Base-by-base conservation (phyloP, 1,139 yeast species). In the Blastobotrys persicus region DNA sequence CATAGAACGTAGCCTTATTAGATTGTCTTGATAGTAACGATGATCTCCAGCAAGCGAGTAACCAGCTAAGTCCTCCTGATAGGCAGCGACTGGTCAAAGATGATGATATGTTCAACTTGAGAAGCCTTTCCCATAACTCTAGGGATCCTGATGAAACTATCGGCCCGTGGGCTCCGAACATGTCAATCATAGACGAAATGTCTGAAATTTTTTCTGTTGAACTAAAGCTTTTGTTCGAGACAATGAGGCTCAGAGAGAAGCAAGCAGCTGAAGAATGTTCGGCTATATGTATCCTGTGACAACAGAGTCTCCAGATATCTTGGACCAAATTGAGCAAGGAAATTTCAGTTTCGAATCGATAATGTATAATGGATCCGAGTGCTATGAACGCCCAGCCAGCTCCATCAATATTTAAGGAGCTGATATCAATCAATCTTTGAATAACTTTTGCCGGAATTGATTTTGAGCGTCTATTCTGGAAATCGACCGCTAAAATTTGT, bases 371-470 rank as follows among this genome's bases (percentile, higher is more conserved):
- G 33, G 51, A 49, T 3, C 49, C 55, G 12, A 43, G 11, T 17
- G 53, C 48, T 4, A 52, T 46, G 26, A 49, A 43, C 2, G 55
- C 52, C 58, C 58, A 55, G n/a, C 51, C 47, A 1, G 47, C 40
- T 5, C 32, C 35, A 2, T 39, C 38, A 7, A 31, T n/a, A 20
- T 42, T 20, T 1, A 47, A 48, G n/a, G 45, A 44, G 28, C 46
- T 28, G 12, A 32, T 23, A 7, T 44, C 45, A 4, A 43, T 4
- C 31, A 47, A 23, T 18, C 3, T 37, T 37, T 6, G 28, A 7
- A 18, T 19, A 37, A 4, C n/a, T 18, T 19, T 19, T 3, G 28
- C 28, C 16, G 28, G 13, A 13, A 37, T 9, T 9, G 9, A 14
- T 19, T n/a, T 7, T n/a, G 26, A 28, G 19, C 13, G 26, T 7